phyloP scores from a whole-genome alignment of 805 yeast genomes.

The Starmerella apicola region DNA sequence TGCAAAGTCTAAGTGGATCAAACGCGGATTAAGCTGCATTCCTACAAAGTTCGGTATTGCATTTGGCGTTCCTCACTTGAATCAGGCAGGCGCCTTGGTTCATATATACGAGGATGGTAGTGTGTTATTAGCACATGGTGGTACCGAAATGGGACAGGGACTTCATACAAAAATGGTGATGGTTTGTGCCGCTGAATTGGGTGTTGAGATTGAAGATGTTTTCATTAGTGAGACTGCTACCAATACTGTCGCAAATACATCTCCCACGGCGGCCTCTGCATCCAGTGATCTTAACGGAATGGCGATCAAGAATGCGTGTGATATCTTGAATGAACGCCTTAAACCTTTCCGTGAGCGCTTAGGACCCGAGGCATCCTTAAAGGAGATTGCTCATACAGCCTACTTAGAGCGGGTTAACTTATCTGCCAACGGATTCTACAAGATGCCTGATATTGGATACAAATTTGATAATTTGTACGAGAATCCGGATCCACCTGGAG shows the following conservation, averaged over 20 bases:
- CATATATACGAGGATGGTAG: conserved; percentile 39
- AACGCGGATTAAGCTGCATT: conserved; percentile 36
- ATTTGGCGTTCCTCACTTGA: conserved; percentile 35
- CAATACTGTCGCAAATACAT: conserved; percentile 36
- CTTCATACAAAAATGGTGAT: conserved; percentile 38
- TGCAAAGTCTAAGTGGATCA: conserved; percentile 32
- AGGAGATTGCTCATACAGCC: conserved; percentile 32
- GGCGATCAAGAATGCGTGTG: conserved; percentile 39
- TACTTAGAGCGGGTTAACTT: conserved; percentile 36
- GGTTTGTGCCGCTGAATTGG: conserved; percentile 35
- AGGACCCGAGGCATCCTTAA: conserved; percentile 32
- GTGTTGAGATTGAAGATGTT: conserved; percentile 32
- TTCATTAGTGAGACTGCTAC: conserved; percentile 38
- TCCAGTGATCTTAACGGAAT: conserved; percentile 38
- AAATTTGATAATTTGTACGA: conserved; percentile 29
- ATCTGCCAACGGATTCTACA: conserved; percentile 39
- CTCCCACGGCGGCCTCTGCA: conserved; percentile 41
- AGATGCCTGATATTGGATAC: conserved; percentile 39
- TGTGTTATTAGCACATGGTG: conserved; percentile 37
- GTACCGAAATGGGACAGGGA: conserved; percentile 42
- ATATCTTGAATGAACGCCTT: conserved; percentile 33
- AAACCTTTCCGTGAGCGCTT: conserved; percentile 30
- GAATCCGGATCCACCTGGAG: conserved; percentile 33
- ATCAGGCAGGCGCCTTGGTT: conserved; percentile 39
- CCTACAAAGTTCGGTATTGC: conserved; percentile 39